Evolutionary conservation across 2,329 filamentous ascomycete genomes (phyloP).

Genomic region (Alternaria panax): DNA sequence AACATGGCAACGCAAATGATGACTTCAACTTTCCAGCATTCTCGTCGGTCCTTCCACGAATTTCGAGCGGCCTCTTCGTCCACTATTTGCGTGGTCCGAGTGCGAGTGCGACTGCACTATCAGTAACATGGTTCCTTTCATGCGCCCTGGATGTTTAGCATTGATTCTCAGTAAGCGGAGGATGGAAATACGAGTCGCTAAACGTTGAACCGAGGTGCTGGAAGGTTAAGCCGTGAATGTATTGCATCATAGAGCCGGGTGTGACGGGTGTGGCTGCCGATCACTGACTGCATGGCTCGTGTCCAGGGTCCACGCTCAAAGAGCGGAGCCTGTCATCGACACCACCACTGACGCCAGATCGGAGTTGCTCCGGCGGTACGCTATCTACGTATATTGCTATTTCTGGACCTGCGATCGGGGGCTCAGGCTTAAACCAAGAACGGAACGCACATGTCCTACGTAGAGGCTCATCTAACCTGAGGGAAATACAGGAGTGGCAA

Average conservation of each 20-base stretch:
- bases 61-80: neutral
- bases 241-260: conserved; percentile 1
- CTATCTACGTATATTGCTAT: conserved; percentile 1
- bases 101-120: too few species aligned
- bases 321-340: neutral
- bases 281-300: neutral
- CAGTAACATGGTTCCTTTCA: neutral
- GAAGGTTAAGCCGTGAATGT: neutral
- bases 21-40: neutral
- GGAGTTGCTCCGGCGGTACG: neutral
- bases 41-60: neutral
- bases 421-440: neutral
- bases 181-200: neutral
- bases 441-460: neutral
- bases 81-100: neutral
- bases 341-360: neutral
- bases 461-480: neutral
- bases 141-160: neutral
- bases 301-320: neutral
- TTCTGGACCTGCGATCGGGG: neutral
- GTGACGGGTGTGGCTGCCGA: conserved; percentile 3
- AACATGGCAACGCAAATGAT: neutral
- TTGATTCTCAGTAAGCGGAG: neutral
- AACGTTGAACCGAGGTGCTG: neutral
- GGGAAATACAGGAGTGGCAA: neutral